Base-by-base conservation (phyloP, 148 eudicot species). In the Oxyria digyna region DNA sequence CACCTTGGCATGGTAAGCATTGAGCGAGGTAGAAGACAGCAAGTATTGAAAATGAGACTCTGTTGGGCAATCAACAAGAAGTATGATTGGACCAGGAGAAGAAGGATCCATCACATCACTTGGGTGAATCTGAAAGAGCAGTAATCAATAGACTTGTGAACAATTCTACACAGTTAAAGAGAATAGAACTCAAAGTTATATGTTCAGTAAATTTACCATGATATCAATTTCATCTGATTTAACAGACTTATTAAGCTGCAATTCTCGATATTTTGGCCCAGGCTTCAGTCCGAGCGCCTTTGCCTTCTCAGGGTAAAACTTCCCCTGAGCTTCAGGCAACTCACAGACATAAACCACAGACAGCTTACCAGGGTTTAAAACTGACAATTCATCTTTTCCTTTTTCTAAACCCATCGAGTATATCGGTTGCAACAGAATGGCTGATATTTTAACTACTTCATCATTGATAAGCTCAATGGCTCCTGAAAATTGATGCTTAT, bases 31-130 rank as follows among this genome's bases (percentile, higher is more conserved):
- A 67, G 71, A 27, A 67, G 90, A 81, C 50, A 80, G 67, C 43
- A 94, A 74, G 67, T 84, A 74, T 75, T 79, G 87, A 48, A 93
- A 78, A 80, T 94, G 98, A 27, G 65, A 76, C 33, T 31, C 12
- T 42, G 98, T 94, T 54, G 98, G 97, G 83, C 98, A 94, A 74
- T 94, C 98, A 27, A 88, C 91, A 72, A 90, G 79, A 59, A 94
- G 72, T 63, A 90, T 86, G 15, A 85, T 77, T 62, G 98, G 97
- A 21, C 97, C 97, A 9, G 97, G 96, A 79, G 86, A 57, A 46
- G 98, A 83, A 71, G 96, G 90, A 23, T 84, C 98, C 82, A 90
- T 69, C 43, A 94, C 96, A 68, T 94, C 96, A 24, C 81, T 72
- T 55, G 97, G 97, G 72, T 88, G 96, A 71, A 94, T 89, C 98